Conservation (phyloP, 208 protist genomes). For the Crithidia expoeki region DNA sequence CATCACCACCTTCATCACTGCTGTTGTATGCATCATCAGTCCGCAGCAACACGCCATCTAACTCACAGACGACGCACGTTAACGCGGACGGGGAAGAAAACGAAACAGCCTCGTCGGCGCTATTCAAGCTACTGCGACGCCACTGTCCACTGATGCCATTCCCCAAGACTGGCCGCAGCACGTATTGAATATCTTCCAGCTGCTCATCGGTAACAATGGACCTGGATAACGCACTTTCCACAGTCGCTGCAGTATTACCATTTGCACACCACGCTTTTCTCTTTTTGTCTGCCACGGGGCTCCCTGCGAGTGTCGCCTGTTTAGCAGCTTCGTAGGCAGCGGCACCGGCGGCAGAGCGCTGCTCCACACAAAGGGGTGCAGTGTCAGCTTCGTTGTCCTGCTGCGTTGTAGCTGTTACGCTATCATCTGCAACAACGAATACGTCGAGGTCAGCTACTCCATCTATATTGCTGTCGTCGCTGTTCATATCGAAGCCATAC, state of each 20-base stretch:
- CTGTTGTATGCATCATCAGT: neutral
- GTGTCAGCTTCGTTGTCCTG: neutral
- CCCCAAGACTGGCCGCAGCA: slow-evolving; percentile 26
- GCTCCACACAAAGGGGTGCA: neutral
- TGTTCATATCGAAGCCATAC: neutral
- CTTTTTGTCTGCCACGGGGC: neutral
- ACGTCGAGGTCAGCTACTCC: neutral
- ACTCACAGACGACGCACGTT: slow-evolving; percentile 53
- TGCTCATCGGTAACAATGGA: neutral
- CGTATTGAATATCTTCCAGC: slow-evolving; percentile 9
- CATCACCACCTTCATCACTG: neutral
- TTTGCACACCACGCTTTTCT: neutral
- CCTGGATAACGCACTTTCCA: too few relatives aligned
- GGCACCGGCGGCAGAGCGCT: neutral
- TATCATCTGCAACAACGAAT: neutral
- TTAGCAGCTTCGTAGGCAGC: slow-evolving; percentile 10
- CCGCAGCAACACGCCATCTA: slow-evolving; percentile 20
- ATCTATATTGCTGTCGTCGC: neutral
- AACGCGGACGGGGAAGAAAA: neutral
- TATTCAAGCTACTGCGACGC: neutral
- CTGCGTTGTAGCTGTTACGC: neutral
- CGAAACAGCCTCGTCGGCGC: neutral
- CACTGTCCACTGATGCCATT: neutral
- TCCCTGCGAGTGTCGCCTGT: slow-evolving; percentile 10
- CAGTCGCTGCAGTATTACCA: too few relatives aligned